These are phyloP conservation scores for Xylariaceae sp. DNA, from an alignment of 2,329 filamentous ascomycete genomes.

Conservation along the genomic window DNA sequence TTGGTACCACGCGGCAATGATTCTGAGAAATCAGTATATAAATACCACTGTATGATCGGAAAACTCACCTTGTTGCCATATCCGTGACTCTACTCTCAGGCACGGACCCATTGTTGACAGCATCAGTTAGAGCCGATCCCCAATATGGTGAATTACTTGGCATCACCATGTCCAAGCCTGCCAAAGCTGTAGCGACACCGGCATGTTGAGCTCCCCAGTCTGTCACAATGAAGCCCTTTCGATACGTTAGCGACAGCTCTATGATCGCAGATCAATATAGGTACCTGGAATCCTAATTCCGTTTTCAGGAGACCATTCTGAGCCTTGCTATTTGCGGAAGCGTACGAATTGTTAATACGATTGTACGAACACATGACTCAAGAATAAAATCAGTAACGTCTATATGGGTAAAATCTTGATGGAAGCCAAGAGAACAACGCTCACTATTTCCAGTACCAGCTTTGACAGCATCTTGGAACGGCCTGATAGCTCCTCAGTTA, in stretches of 20 bases:
- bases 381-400: not conserved
- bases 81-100: constrained; percentile 55
- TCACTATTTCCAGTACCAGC: constrained; percentile 51
- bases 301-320: constrained; percentile 66
- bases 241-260: constrained; percentile 26
- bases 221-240: constrained; percentile 63
- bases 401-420: not conserved
- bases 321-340: constrained; percentile 66
- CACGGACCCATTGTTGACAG: constrained; percentile 60
- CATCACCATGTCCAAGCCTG: constrained; percentile 73
- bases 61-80: constrained; percentile 49
- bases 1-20: constrained; percentile 56
- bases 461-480: constrained; percentile 65
- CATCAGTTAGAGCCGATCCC: constrained; percentile 53
- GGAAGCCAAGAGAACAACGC: no score
- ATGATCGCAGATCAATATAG: constrained; percentile 25
- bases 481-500: constrained; percentile 41
- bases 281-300: constrained; percentile 54
- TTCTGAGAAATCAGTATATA: constrained; percentile 25
- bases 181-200: constrained; percentile 58
- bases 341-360: constrained; percentile 69
- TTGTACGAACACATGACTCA: constrained; percentile 64
- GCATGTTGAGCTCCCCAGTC: constrained; percentile 69
- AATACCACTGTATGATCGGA: not conserved
- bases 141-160: constrained; percentile 44